A percentile compares a stretch with the other conserved stretches of the same genome.
Evolutionary conservation across 139 green algal species (phyloP).

Genomic region (Coelastrella sp.): DNA sequence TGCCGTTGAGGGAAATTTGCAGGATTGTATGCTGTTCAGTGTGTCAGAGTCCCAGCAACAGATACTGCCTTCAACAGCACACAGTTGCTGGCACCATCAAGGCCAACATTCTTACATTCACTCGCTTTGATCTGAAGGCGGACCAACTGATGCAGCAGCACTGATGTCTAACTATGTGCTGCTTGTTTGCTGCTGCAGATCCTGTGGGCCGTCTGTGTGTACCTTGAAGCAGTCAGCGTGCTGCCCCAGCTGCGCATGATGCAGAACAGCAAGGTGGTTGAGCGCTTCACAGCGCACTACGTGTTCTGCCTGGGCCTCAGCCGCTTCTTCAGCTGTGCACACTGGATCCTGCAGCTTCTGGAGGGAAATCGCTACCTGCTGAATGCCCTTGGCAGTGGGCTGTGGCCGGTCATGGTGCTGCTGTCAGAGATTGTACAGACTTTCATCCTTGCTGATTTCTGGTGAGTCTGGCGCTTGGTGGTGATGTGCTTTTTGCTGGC

Average conservation of each 20-base stretch:
- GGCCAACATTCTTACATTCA: too few relatives aligned
- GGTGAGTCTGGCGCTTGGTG: constrained; percentile 58
- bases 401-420: constrained; percentile 98
- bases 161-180: neutral
- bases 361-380: constrained; percentile 91
- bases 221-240: constrained; percentile 96
- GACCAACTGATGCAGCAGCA: neutral
- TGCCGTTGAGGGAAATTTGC: too few relatives aligned
- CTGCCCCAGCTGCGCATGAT: constrained; percentile 98
- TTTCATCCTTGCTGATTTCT: constrained; percentile 99
- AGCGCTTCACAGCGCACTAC: constrained; percentile 98
- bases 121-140: too few relatives aligned
- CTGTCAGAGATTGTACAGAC: constrained; percentile 98
- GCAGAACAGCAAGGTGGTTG: constrained; percentile 96
- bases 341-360: constrained; percentile 98
- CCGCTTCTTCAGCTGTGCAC: constrained; percentile 96
- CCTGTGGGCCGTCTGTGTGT: constrained; percentile 98
- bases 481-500: neutral
- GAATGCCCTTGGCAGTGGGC: constrained; percentile 86
- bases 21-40: too few relatives aligned
- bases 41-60: too few relatives aligned
- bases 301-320: constrained; percentile 97
- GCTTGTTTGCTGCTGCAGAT: constrained; percentile 57
- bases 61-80: neutral
- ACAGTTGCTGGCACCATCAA: neutral